A percentile compares a stretch with the other conserved stretches of the same genome.
Conservation (phyloP, 1,284 basidiomycete genomes). For the Cryptococcus wingfieldii region DNA sequence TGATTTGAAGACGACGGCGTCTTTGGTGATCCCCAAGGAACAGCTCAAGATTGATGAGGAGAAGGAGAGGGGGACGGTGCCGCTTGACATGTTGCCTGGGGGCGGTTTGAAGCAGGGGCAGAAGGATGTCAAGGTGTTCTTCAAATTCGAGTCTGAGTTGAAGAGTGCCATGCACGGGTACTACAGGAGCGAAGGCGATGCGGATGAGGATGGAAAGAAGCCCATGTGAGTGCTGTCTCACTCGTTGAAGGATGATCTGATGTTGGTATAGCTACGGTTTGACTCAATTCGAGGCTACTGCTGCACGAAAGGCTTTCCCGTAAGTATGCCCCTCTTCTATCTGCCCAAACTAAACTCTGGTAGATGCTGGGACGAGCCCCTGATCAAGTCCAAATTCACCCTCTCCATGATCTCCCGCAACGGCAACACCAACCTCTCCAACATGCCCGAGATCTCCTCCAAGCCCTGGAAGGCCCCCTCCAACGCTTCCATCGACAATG, state of each 20-base stretch:
- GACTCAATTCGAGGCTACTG: slow-evolving; percentile 80
- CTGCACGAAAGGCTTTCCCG: slow-evolving; percentile 76
- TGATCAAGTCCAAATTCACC: slow-evolving; percentile 79
- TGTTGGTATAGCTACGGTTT: slow-evolving; percentile 58
- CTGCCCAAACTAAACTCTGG: slow-evolving; percentile 19
- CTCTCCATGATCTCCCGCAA: slow-evolving; percentile 76
- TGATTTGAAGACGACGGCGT: slow-evolving; percentile 57
- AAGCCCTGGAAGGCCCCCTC: slow-evolving; percentile 44
- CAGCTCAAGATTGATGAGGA: slow-evolving; percentile 57
- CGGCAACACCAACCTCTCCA: slow-evolving; percentile 65
- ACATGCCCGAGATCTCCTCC: slow-evolving; percentile 73
- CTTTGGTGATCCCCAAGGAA: slow-evolving; percentile 48
- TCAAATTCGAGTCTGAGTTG: slow-evolving; percentile 56
- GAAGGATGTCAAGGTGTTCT: slow-evolving; percentile 55
- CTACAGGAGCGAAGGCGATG: slow-evolving; percentile 49
- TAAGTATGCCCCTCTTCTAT: slow-evolving; percentile 33
- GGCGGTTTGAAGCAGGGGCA: slow-evolving; percentile 60
- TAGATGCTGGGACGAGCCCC: slow-evolving; percentile 83
- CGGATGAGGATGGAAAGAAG: slow-evolving; percentile 51
- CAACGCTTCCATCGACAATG: slow-evolving; percentile 32
- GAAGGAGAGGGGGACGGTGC: slow-evolving; percentile 62
- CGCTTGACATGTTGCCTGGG: slow-evolving; percentile 60
- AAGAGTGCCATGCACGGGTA: slow-evolving; percentile 61
- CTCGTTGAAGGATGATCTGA: not conserved
- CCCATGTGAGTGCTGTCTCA: slow-evolving; percentile 30